phyloP scores from a whole-genome alignment of 805 yeast genomes.

The Saturnispora kantuleensis region DNA sequence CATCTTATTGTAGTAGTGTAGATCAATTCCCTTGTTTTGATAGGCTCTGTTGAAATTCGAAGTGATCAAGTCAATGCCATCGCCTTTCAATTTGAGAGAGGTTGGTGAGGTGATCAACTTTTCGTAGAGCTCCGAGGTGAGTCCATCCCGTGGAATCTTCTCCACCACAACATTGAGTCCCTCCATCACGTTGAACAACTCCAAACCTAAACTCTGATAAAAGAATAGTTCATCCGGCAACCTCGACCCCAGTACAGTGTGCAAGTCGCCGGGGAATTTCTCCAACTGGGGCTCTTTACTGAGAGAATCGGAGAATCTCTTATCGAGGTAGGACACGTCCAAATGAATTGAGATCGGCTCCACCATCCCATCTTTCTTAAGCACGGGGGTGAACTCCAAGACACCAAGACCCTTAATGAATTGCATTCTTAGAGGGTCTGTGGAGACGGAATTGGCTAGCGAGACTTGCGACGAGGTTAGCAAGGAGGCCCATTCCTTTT shows the following conservation, averaged over 20 bases:
- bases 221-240: constrained; percentile 79
- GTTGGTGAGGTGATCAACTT: constrained; percentile 37
- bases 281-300: constrained; percentile 6
- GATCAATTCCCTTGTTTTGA: constrained; percentile 59
- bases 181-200: constrained; percentile 53
- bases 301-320: constrained; percentile 3
- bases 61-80: constrained; percentile 57
- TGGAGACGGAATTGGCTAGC: constrained; percentile 27
- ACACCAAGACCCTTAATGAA: constrained; percentile 64
- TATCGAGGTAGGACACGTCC: constrained; percentile 15
- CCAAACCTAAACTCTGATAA: constrained; percentile 70
- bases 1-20: constrained; percentile 30
- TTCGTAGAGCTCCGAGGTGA: constrained; percentile 45
- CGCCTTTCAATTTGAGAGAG: constrained; percentile 44
- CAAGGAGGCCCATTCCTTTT: neutral
- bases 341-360: constrained; percentile 34
- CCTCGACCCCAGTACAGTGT: constrained; percentile 72
- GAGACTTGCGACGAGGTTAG: too few species aligned
- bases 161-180: constrained; percentile 55
- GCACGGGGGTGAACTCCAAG: constrained; percentile 62
- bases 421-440: constrained; percentile 31
- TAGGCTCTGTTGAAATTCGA: constrained; percentile 73
- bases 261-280: constrained; percentile 66
- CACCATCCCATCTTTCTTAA: constrained; percentile 59
- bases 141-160: constrained; percentile 58